A percentile compares a stretch with the other conserved stretches of the same genome.
Evolutionary conservation across 306 rosid species (phyloP).

Genomic region (Quercus rubra): DNA sequence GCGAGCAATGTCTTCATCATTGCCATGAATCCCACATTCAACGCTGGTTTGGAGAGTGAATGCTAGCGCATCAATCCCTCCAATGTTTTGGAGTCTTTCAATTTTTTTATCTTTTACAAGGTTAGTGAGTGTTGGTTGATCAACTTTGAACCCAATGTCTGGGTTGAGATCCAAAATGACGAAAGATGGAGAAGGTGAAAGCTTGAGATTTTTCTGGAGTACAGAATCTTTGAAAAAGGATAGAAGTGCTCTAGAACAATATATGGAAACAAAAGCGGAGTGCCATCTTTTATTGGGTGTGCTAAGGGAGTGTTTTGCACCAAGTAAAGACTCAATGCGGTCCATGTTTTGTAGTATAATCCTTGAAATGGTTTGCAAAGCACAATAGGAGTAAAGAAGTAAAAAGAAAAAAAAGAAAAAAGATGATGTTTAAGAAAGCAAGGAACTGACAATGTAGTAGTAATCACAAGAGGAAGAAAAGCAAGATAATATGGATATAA

Average conservation of each 20-base stretch:
- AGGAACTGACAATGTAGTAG: not conserved
- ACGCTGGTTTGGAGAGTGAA: constrained; percentile 15
- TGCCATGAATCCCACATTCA: constrained; percentile 22
- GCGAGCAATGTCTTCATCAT: constrained; percentile 1
- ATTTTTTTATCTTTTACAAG: constrained; percentile 29
- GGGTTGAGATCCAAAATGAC: not conserved
- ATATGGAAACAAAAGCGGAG: constrained; percentile 31
- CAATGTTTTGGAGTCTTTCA: not conserved
- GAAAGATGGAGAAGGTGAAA: constrained; percentile 6
- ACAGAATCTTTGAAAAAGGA: not conserved
- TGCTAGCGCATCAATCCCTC: constrained; percentile 22
- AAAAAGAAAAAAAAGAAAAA: too few relatives aligned
- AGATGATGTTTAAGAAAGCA: not conserved
- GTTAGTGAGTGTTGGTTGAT: constrained; percentile 5
- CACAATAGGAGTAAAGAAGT: not conserved
- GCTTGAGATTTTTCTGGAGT: not conserved
- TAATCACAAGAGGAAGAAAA: too few relatives aligned
- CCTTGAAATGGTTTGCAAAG: too few relatives aligned
- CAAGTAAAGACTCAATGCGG: not conserved
- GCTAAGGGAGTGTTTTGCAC: not conserved
- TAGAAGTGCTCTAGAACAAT: constrained; percentile 35
- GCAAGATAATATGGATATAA: too few relatives aligned
- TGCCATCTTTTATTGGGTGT: constrained; percentile 31
- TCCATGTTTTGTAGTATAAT: too few relatives aligned
- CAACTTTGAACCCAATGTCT: not conserved